Conservation (phyloP, 73 alveolate species). For the Breviolum minutum region DNA sequence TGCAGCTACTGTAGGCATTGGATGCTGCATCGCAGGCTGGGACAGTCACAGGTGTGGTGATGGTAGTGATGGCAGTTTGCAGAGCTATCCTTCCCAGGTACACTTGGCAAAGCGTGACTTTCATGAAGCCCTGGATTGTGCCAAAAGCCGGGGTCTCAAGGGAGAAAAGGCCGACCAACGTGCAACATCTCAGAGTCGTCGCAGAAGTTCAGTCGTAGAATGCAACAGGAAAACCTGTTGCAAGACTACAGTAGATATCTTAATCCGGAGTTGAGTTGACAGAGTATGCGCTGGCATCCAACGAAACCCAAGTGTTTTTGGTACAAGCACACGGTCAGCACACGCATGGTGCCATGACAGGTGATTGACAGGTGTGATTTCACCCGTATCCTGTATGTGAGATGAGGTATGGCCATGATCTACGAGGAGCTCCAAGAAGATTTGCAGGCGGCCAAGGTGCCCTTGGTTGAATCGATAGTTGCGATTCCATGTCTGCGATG, state of each 20-base stretch:
- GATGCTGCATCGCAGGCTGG: conserved; percentile 91
- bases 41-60: not conserved
- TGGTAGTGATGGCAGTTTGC: not conserved
- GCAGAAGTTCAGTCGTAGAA: too few species aligned
- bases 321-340: too few species aligned
- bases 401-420: conserved; percentile 49
- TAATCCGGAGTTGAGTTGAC: too few species aligned
- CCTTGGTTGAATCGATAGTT: not conserved
- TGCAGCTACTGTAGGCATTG: conserved; percentile 48
- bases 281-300: too few species aligned
- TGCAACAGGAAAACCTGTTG: too few species aligned
- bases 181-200: too few species aligned
- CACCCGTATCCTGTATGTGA: too few species aligned
- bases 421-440: conserved; percentile 79
- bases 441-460: conserved; percentile 36
- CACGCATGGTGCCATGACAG: too few species aligned
- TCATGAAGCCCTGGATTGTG: conserved; percentile 79
- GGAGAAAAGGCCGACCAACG: too few species aligned
- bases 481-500: not conserved
- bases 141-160: conserved; percentile 24
- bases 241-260: too few species aligned
- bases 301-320: too few species aligned
- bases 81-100: conserved; percentile 1
- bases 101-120: conserved; percentile 82
- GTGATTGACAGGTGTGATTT: too few species aligned